phyloP scores from a whole-genome alignment of 139 green algal genomes.

The Auxenochlorella pyrenoidosa region DNA sequence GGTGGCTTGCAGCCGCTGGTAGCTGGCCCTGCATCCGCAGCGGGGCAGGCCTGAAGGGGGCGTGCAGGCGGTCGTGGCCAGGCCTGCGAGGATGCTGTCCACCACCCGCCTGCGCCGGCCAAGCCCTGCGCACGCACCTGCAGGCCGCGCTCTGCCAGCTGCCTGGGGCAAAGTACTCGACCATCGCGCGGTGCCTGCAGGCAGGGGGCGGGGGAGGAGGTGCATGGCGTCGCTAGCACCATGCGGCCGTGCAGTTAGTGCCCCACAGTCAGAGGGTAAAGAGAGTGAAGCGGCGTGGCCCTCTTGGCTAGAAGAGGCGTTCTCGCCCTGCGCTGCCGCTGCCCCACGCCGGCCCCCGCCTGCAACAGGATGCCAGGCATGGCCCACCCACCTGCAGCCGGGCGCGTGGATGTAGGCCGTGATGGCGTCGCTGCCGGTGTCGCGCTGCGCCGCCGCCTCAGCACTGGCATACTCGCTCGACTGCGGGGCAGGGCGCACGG shows the following conservation, averaged over 20 bases:
- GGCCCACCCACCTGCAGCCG: slow-evolving; percentile 20
- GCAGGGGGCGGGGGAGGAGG: not conserved
- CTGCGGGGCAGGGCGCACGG: not conserved
- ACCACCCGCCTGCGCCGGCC: too few relatives aligned
- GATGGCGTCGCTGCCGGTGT: slow-evolving; percentile 28
- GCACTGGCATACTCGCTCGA: not conserved
- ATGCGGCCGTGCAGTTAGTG: too few relatives aligned
- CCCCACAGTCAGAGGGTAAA: too few relatives aligned
- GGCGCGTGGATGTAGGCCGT: slow-evolving; percentile 13
- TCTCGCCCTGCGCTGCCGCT: too few relatives aligned
- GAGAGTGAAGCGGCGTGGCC: too few relatives aligned
- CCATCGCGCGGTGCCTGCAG: slow-evolving; percentile 30
- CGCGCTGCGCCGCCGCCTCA: slow-evolving; percentile 12
- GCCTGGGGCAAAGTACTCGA: slow-evolving; percentile 40
- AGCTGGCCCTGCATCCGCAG: too few relatives aligned
- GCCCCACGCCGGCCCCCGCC: too few relatives aligned
- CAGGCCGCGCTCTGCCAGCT: not conserved
- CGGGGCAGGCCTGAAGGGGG: not conserved
- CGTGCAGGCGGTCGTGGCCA: not conserved
- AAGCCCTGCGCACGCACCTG: not conserved
- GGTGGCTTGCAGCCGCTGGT: not conserved
- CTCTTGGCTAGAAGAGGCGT: too few relatives aligned
- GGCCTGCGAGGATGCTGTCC: too few relatives aligned
- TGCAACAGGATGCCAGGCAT: too few relatives aligned
- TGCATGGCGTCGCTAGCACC: too few relatives aligned